Conservation (phyloP, 2,329 filamentous ascomycete genomes). For the Daldinia sp. region DNA sequence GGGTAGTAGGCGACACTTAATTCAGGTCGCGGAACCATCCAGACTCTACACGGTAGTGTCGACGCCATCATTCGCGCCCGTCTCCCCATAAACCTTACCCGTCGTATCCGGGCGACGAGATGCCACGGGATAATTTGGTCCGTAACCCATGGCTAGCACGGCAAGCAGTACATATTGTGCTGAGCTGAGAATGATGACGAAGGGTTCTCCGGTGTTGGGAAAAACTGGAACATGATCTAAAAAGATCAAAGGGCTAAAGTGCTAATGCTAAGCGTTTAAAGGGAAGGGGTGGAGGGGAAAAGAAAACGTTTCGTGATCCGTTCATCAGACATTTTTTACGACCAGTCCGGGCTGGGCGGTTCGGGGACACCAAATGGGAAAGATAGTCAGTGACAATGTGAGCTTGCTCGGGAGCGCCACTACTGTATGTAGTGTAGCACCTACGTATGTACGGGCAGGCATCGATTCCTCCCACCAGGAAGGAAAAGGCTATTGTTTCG, state of each 20-base stretch:
- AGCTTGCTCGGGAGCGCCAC: constrained; percentile 22
- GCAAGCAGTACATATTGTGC: constrained; percentile 12
- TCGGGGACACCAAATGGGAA: constrained; percentile 36
- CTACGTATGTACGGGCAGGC: constrained; percentile 18
- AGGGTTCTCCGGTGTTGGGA: constrained; percentile 18
- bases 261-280: neutral
- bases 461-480: constrained; percentile 26
- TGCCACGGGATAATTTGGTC: constrained; percentile 19
- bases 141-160: constrained; percentile 18
- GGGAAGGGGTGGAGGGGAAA: constrained; percentile 22
- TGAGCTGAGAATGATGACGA: constrained; percentile 32
- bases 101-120: constrained; percentile 24
- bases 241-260: neutral
- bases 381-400: constrained; percentile 32
- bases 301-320: constrained; percentile 31
- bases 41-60: constrained; percentile 20
- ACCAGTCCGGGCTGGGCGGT: constrained; percentile 31
- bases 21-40: constrained; percentile 27
- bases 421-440: constrained; percentile 17
- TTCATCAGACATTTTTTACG: constrained; percentile 32
- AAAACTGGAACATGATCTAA: constrained; percentile 30
- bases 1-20: constrained; percentile 23
- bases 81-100: constrained; percentile 25
- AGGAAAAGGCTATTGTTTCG: constrained; percentile 23
- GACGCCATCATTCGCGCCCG: constrained; percentile 16